Conservation (phyloP, 2,329 filamentous ascomycete genomes). For the Aspergillus sp. region DNA sequence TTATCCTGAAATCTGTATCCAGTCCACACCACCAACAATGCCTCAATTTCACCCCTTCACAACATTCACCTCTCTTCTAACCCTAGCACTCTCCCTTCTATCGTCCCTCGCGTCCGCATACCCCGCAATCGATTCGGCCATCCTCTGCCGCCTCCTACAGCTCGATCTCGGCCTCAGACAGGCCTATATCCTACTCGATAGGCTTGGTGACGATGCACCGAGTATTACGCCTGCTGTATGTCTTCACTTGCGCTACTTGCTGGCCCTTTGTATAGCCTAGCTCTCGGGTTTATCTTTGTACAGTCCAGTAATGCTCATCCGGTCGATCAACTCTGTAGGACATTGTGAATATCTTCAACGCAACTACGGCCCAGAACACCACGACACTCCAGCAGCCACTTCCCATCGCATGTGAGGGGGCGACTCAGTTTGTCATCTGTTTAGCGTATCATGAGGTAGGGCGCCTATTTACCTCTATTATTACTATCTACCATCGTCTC, state of each 20-base stretch:
- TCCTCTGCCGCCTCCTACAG: slow-evolving; percentile 7
- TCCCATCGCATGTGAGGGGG: not conserved
- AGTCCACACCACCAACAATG: not conserved
- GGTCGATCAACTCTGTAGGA: not conserved
- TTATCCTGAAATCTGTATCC: not conserved
- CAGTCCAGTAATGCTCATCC: no score
- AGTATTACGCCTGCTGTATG: slow-evolving; percentile 4
- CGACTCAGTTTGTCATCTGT: slow-evolving; percentile 2
- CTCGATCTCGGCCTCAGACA: slow-evolving; percentile 7
- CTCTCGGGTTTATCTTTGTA: no score
- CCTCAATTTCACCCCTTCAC: not conserved
- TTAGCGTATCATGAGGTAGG: slow-evolving; percentile 7
- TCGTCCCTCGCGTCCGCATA: not conserved
- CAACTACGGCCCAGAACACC: not conserved
- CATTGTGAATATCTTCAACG: not conserved
- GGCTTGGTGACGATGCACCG: not conserved
- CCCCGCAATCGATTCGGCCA: not conserved
- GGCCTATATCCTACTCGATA: slow-evolving; percentile 8
- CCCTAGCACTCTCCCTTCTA: not conserved
- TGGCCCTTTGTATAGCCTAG: no score
- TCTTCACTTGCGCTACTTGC: no score
- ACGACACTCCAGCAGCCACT: not conserved
- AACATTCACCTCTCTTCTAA: not conserved
- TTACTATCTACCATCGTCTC: not conserved
- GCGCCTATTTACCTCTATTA: not conserved